phyloP scores from a whole-genome alignment of 2,329 filamentous ascomycete species.

The Pestalotiopsis sp. region DNA sequence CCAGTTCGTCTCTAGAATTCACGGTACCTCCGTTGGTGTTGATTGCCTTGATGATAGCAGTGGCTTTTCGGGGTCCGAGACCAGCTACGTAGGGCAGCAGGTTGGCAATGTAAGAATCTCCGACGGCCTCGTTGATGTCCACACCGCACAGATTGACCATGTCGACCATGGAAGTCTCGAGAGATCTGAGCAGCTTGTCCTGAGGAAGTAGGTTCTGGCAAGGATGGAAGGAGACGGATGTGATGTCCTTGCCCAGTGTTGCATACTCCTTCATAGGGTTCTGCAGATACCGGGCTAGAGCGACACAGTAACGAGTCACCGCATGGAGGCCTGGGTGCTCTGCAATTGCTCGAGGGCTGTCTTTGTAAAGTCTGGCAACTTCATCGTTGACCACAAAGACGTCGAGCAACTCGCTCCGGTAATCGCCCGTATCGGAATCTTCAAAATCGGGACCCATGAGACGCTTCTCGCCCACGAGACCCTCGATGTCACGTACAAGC shows the following conservation, averaged over 20 bases:
- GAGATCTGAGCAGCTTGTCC: slow-evolving; percentile 81
- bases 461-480: slow-evolving; percentile 75
- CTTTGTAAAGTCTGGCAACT: slow-evolving; percentile 94
- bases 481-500: slow-evolving; percentile 79
- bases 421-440: slow-evolving; percentile 75
- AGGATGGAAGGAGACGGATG: slow-evolving; percentile 84
- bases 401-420: slow-evolving; percentile 78
- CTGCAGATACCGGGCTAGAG: slow-evolving; percentile 87
- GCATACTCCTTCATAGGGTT: slow-evolving; percentile 97
- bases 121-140: slow-evolving; percentile 89
- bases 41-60: slow-evolving; percentile 83
- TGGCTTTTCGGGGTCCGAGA: slow-evolving; percentile 88
- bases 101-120: slow-evolving; percentile 80
- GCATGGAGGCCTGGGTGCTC: slow-evolving; percentile 83
- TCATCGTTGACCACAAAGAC: slow-evolving; percentile 95
- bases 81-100: slow-evolving; percentile 90
- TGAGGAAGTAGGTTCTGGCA: slow-evolving; percentile 87
- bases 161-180: slow-evolving; percentile 97
- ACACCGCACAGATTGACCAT: slow-evolving; percentile 98
- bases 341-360: slow-evolving; percentile 74
- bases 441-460: slow-evolving; percentile 82
- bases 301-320: slow-evolving; percentile 86
- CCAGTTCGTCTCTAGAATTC: slow-evolving; percentile 80
- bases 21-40: slow-evolving; percentile 88
- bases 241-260: slow-evolving; percentile 83